Conservation (phyloP, 78 protist genomes). For the Emiliania huxleyi region DNA sequence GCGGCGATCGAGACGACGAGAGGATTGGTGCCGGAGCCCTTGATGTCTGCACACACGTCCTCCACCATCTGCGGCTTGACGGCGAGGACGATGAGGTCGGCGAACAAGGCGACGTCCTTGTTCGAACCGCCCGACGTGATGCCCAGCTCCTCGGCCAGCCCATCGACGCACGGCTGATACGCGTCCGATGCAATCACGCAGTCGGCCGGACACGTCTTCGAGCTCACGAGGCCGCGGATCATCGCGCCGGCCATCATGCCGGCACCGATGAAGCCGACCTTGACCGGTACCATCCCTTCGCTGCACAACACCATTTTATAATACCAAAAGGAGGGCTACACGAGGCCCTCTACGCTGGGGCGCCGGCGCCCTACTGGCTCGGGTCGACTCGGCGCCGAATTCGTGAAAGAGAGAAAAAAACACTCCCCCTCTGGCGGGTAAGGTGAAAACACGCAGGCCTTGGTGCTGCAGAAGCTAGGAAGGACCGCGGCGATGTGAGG, state of each 20-base stretch:
- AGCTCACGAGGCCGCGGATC: background rate
- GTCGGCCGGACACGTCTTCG: background rate
- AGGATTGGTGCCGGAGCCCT: background rate
- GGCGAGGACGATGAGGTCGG: slow-evolving; percentile 43
- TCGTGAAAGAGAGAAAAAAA: too few species aligned
- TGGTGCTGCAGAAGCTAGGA: too few species aligned
- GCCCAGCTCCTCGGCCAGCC: background rate
- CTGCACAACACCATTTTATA: too few species aligned
- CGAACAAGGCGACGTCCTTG: background rate
- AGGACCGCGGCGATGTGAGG: too few species aligned
- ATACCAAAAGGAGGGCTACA: too few species aligned
- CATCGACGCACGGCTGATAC: background rate
- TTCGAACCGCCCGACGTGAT: background rate
- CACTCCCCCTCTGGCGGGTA: too few species aligned
- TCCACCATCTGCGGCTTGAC: slow-evolving; percentile 52
- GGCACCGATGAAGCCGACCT: slow-evolving; percentile 40
- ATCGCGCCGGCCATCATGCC: slow-evolving; percentile 52
- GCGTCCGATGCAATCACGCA: background rate
- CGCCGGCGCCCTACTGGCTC: too few species aligned
- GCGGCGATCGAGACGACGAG: slow-evolving; percentile 62
- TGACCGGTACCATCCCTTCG: too few species aligned
- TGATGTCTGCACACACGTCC: background rate
- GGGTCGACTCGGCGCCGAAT: too few species aligned
- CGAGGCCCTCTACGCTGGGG: too few species aligned
- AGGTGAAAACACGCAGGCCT: too few species aligned